A percentile compares a stretch with the other conserved stretches of the same genome.
phyloP scores from a whole-genome alignment of 306 rosid genomes.

The Bauhinia variegata region DNA sequence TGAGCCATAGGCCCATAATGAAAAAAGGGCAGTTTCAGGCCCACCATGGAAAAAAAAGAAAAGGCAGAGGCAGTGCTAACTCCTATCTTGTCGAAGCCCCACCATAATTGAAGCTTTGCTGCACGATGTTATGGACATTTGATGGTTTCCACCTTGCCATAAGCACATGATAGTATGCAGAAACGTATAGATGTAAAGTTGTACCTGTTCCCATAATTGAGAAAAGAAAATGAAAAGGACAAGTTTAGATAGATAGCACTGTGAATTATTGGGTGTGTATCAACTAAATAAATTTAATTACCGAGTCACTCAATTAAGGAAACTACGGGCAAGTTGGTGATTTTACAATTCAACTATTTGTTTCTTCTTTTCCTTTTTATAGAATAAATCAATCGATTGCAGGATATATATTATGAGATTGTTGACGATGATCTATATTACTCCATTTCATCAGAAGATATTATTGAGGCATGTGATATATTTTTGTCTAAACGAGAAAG shows the following conservation, averaged over 20 bases:
- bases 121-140: conserved; percentile 19
- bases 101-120: conserved; percentile 25
- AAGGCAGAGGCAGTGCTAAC: conserved; percentile 23
- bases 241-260: too few species aligned
- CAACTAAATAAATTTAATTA: conserved; percentile 31
- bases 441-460: too few species aligned
- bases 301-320: conserved; percentile 24
- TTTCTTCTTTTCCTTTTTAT: too few species aligned
- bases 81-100: conserved; percentile 34
- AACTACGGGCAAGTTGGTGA: too few species aligned
- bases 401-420: too few species aligned
- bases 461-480: too few species aligned
- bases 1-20: conserved; percentile 32
- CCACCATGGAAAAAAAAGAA: not conserved
- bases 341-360: too few species aligned
- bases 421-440: too few species aligned
- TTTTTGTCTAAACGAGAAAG: too few species aligned
- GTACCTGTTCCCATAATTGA: conserved; percentile 43
- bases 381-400: too few species aligned
- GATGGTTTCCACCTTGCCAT: conserved; percentile 29
- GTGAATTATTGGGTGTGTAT: conserved; percentile 39
- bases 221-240: conserved; percentile 33
- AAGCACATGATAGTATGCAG: conserved; percentile 46
- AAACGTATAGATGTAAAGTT: conserved; percentile 26
- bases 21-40: not conserved